Evolutionary conservation across 352 stramenopile genomes (phyloP).

Genomic region (Phytophthora palmivora): DNA sequence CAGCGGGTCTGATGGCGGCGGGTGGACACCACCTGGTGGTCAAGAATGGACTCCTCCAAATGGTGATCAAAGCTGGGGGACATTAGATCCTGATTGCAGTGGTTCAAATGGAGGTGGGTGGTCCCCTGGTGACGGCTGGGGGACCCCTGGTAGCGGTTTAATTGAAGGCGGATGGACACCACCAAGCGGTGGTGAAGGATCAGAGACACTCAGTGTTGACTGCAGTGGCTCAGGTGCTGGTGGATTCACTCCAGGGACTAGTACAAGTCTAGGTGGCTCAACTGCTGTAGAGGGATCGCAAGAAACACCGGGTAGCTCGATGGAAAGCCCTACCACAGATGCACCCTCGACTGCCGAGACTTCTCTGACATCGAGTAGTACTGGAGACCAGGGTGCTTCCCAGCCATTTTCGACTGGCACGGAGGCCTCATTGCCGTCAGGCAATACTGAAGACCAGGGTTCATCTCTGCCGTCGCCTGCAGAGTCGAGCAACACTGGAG

Average conservation of each 20-base stretch:
- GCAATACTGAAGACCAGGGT: background rate
- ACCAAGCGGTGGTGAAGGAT: constrained; percentile 7
- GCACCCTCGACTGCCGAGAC: background rate
- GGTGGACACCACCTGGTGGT: background rate
- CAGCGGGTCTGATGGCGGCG: background rate
- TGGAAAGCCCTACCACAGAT: background rate
- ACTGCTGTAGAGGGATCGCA: background rate
- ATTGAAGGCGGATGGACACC: background rate
- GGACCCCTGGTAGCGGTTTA: background rate
- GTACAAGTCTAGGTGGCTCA: too few species aligned
- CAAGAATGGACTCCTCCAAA: constrained; percentile 5
- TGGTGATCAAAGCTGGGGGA: constrained; percentile 1
- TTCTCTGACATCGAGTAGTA: background rate
- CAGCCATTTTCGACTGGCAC: background rate
- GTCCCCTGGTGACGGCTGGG: too few species aligned
- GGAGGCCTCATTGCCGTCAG: background rate
- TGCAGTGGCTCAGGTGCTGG: constrained; percentile 10
- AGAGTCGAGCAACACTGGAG: background rate
- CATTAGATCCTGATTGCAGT: constrained; percentile 11
- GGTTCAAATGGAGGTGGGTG: constrained; percentile 7
- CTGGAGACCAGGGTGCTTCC: background rate
- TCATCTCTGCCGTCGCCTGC: background rate
- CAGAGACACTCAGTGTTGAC: background rate
- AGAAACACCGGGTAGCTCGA: background rate
- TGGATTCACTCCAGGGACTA: background rate